Evolutionary conservation across 2,329 filamentous ascomycete species (phyloP), one percentile per base, ranked within the genome.

Genomic region (Alternaria angustiovoidea): DNA sequence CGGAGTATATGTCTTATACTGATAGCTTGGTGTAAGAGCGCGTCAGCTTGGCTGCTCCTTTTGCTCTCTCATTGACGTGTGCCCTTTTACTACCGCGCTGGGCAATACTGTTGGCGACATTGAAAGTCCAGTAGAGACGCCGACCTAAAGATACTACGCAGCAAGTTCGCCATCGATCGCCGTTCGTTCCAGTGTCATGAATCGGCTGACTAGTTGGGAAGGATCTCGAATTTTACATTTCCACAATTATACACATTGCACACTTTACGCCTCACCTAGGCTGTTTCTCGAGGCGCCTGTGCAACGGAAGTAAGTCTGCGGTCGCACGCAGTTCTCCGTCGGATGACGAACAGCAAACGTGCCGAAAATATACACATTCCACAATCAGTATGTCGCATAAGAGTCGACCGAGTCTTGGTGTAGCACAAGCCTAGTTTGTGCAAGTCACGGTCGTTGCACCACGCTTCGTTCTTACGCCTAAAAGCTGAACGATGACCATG

Each of bases 61-160:
- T 42, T 47, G 42, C 26, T 49, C 48, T 38, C 26, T 53, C 32
- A 12, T 53, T 49, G 36, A 52, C 48, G 38, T 53, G 48, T 54
- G 48, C 48, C 44, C 24, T 41, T 54, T 20, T 18, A 39, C 54
- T 28, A 46, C 26, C 24, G 22, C 52, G 5, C 22, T 60, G 22
- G 57, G 57, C 12, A 66, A 69, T 36, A 65, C 5, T 38, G 46
- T 49, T 49, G 32, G 46, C 32, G 8, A 11, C 18, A 49, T n/a
- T 1, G 4, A 34, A 38, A 24, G 6, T 49, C 24, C 8, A 48
- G 20, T 49, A 49, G 32, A 49, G 14, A 49, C 18, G 46, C 30
- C 46, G 46, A 38, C 46, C 16, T 24, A 16, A 24, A 18, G 46
- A 49, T 34, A 38, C 46, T 32, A 4, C 14, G 32, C 20, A 5